phyloP scores from a whole-genome alignment of 805 yeast species.

The Brettanomyces nanus region DNA sequence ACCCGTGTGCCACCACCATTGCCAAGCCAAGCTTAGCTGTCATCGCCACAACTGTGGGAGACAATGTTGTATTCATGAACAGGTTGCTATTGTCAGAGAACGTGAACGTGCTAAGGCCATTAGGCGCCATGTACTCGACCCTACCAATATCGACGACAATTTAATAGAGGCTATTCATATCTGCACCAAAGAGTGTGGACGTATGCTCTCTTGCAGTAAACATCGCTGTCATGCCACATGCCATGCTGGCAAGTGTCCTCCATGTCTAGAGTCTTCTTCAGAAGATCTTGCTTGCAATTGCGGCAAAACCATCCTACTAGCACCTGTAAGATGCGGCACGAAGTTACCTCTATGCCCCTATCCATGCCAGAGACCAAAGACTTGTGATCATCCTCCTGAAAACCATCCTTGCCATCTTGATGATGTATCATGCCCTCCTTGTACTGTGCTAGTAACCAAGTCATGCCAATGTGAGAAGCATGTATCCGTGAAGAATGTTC shows the following conservation, averaged over 20 bases:
- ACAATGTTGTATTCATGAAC: slow-evolving; percentile 65
- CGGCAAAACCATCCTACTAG: slow-evolving; percentile 67
- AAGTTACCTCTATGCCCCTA: slow-evolving; percentile 53
- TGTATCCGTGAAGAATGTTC: slow-evolving; percentile 44
- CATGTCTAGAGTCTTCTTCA: slow-evolving; percentile 73
- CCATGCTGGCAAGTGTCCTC: slow-evolving; percentile 73
- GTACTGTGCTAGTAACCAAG: slow-evolving; percentile 40
- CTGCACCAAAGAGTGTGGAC: slow-evolving; percentile 60
- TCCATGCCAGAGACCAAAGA: slow-evolving; percentile 48
- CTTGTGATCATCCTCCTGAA: slow-evolving; percentile 68
- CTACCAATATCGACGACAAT: slow-evolving; percentile 39
- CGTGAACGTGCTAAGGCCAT: slow-evolving; percentile 40
- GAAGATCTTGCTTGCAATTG: slow-evolving; percentile 76
- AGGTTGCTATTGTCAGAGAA: slow-evolving; percentile 47
- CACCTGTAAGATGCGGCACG: slow-evolving; percentile 84
- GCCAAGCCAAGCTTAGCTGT: slow-evolving; percentile 69
- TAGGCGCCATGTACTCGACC: slow-evolving; percentile 33
- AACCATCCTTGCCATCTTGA: slow-evolving; percentile 73
- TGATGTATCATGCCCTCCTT: slow-evolving; percentile 60
- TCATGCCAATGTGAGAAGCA: slow-evolving; percentile 25
- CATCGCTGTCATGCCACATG: slow-evolving; percentile 67
- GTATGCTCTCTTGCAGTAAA: slow-evolving; percentile 50
- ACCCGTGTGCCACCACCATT: slow-evolving; percentile 64
- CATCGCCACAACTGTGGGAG: slow-evolving; percentile 69
- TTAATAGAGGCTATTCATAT: slow-evolving; percentile 65